phyloP scores from a whole-genome alignment of 495 filamentous ascomycete species.

The Evernia prunastri region DNA sequence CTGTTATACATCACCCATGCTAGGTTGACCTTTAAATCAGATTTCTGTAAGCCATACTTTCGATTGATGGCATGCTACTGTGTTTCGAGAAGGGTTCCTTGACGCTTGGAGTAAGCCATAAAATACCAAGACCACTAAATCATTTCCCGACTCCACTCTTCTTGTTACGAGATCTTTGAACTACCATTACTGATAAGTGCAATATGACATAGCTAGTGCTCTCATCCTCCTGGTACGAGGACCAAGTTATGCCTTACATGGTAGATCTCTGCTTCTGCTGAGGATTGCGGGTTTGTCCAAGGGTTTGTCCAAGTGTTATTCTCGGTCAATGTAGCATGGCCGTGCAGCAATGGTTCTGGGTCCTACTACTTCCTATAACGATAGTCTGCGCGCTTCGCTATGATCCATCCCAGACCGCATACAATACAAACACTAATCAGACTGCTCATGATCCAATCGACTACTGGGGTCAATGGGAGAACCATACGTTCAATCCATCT shows the following conservation, averaged over 20 bases:
- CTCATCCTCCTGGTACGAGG: neutral
- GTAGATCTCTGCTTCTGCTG: neutral
- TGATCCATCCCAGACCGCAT: slow-evolving; percentile 45
- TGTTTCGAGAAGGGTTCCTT: too few species aligned
- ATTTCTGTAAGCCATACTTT: too few species aligned
- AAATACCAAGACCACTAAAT: too few species aligned
- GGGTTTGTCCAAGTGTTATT: neutral
- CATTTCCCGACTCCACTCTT: too few species aligned
- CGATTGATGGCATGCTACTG: too few species aligned
- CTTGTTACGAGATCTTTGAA: too few species aligned
- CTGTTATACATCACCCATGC: too few species aligned
- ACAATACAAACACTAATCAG: slow-evolving; percentile 59
- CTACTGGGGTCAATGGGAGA: slow-evolving; percentile 55
- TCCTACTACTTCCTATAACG: neutral
- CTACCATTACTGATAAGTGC: neutral
- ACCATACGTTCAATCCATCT: slow-evolving; percentile 50
- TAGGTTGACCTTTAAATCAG: too few species aligned
- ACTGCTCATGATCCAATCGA: slow-evolving; percentile 53
- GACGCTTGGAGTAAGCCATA: too few species aligned
- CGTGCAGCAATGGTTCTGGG: neutral
- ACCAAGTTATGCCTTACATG: neutral
- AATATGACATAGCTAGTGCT: neutral
- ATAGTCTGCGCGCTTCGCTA: slow-evolving; percentile 45
- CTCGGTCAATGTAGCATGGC: neutral
- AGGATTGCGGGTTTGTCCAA: neutral